A percentile compares a stretch with the other conserved stretches of the same genome.
phyloP scores from a whole-genome alignment of 2,329 filamentous ascomycete genomes.

The Curvularia sp. region DNA sequence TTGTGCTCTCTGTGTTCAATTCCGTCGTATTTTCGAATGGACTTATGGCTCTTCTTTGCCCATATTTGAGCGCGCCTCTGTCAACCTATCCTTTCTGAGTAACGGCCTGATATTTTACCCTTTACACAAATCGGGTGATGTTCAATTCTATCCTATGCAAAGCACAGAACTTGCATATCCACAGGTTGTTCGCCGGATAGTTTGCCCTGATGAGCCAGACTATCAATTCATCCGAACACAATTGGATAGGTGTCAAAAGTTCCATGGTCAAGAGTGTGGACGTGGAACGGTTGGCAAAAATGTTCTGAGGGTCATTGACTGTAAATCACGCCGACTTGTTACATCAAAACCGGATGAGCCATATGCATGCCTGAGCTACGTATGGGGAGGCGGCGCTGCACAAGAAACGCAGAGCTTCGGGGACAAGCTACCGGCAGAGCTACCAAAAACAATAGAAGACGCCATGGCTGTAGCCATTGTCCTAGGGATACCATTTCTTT shows the following conservation, averaged over 20 bases:
- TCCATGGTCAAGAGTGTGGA: neutral
- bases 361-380: slow-evolving; percentile 7
- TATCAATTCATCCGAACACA: neutral
- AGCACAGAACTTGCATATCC: neutral
- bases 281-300: neutral
- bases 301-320: neutral
- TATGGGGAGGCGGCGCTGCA: slow-evolving; percentile 2
- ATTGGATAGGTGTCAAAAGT: neutral
- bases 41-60: too few species aligned
- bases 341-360: neutral
- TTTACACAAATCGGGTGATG: too few species aligned
- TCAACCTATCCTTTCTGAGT: too few species aligned
- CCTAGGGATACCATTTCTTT: slow-evolving; percentile 5
- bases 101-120: too few species aligned
- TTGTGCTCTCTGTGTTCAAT: neutral
- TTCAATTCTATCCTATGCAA: neutral
- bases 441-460: slow-evolving; percentile 5
- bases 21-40: neutral
- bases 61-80: too few species aligned
- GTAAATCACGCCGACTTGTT: neutral
- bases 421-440: neutral
- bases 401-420: neutral
- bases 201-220: neutral
- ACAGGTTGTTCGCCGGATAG: neutral
- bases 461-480: neutral